Base-by-base conservation (phyloP, 768 basidiomycete species). In the Termitomyces titanicus region DNA sequence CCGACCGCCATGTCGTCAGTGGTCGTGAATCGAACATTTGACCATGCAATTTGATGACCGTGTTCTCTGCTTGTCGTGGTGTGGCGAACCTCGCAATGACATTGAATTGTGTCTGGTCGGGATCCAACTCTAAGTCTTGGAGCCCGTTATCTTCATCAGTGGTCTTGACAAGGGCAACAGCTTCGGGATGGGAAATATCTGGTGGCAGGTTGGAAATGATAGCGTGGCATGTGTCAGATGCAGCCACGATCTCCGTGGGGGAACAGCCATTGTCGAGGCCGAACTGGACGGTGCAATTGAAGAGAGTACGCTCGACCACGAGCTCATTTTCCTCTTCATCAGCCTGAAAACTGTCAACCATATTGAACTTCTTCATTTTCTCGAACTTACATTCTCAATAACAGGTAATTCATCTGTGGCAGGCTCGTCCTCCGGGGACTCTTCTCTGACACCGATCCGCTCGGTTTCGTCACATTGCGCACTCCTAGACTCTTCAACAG, bases 201-300 rank as follows among this genome's bases (percentile, higher is more conserved):
- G 59, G 24, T 13, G 79, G 75, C 18, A 83, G 61, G 50, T 78
- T 76, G 13, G 71, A 70, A 9, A 84, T 57, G 27, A 74, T 54
- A 39, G 80, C 59, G 29, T 49, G 49, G 31, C 34, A 37, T 5
- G 61, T 73, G 55, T 79, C 75, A 44, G 73, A 74, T 1, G 69
- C 65, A 7, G 76, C 74, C 31, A 56, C 56, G 35, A 79, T 60
- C 25, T 67, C 48, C 17, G 56, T 58, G 4, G 76, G 68, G 8
- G 50, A 53, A 38, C 68, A 72, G 11, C 57, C 57, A 29, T 61
- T 59, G 52, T 74, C 72, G 37, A 65, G 59, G 4, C 71, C 72
- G 46, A 74, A 75, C 3, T 51, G 47, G 25, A 75, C 64, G 20
- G 57, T 56, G 57, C 70, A 72, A 25, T 60, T 54, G 51, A 67